Evolutionary conservation across 345 rosid genomes (phyloP).

Genomic region (Citrus unshiu): DNA sequence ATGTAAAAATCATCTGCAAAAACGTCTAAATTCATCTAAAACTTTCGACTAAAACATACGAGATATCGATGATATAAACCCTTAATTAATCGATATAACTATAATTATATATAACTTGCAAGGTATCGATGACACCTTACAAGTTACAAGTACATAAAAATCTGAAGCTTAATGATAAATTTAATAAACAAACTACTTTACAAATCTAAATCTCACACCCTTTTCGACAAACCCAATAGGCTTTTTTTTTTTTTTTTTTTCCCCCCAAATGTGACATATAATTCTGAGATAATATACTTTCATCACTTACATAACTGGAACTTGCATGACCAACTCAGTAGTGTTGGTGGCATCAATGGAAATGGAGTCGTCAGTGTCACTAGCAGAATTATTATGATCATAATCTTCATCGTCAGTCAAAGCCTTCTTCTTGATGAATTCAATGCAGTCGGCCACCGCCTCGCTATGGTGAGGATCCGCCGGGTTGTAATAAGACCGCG

Average conservation of each 20-base stretch:
- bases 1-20: too few relatives aligned
- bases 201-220: background rate
- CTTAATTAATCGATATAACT: background rate
- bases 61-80: background rate
- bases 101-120: background rate
- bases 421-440: slow-evolving; percentile 69
- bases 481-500: slow-evolving; percentile 6
- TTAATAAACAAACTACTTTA: too few relatives aligned
- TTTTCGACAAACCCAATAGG: background rate
- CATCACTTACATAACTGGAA: background rate
- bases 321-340: slow-evolving; percentile 1
- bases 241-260: too few relatives aligned
- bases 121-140: background rate
- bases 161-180: too few relatives aligned
- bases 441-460: slow-evolving; percentile 81
- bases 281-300: background rate
- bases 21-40: too few relatives aligned
- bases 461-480: slow-evolving; percentile 52
- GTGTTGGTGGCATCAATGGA: background rate
- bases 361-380: too few relatives aligned
- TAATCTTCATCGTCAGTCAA: background rate
- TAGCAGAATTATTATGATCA: background rate
- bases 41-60: background rate
- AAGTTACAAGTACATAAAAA: background rate
- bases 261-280: background rate